Conservation (phyloP, 2,329 filamentous ascomycete genomes). For the Alternaria tenuissima region DNA sequence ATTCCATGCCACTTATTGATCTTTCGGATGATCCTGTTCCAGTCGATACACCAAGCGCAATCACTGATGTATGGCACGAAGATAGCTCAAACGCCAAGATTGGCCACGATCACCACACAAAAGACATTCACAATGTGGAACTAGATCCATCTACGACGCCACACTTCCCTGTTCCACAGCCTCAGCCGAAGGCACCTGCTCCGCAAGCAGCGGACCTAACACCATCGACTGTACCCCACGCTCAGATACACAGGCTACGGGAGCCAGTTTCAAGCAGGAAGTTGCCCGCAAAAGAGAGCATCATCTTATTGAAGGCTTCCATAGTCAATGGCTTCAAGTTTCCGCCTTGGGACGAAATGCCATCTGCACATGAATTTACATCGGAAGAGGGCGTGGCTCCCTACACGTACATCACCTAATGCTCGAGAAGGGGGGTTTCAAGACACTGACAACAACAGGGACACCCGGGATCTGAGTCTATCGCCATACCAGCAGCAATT, state of each 20-base stretch:
- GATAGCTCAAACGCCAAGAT: slow-evolving; percentile 6
- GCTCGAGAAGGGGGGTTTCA: not conserved
- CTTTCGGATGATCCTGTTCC: slow-evolving; percentile 8
- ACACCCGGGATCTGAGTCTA: slow-evolving; percentile 73
- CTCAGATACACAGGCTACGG: slow-evolving; percentile 48
- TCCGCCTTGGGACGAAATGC: slow-evolving; percentile 76
- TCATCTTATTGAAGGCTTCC: slow-evolving; percentile 78
- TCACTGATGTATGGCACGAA: slow-evolving; percentile 24
- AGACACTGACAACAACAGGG: slow-evolving; percentile 56
- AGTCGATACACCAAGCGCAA: slow-evolving; percentile 5
- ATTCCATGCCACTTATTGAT: slow-evolving; percentile 15
- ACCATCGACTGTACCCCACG: slow-evolving; percentile 20
- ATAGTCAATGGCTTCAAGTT: slow-evolving; percentile 84
- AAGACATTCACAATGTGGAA: not conserved
- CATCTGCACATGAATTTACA: slow-evolving; percentile 71
- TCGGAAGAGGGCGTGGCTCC: slow-evolving; percentile 56
- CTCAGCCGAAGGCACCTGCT: not conserved
- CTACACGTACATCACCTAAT: slow-evolving; percentile 65
- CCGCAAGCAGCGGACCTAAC: slow-evolving; percentile 2
- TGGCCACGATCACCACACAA: not conserved
- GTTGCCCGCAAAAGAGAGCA: slow-evolving; percentile 74
- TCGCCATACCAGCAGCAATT: slow-evolving; percentile 76
- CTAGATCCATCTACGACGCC: not conserved
- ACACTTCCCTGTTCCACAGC: not conserved
- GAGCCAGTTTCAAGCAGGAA: slow-evolving; percentile 65